phyloP scores from a whole-genome alignment of 768 basidiomycete genomes.

The Kwoniella heveanensis region DNA sequence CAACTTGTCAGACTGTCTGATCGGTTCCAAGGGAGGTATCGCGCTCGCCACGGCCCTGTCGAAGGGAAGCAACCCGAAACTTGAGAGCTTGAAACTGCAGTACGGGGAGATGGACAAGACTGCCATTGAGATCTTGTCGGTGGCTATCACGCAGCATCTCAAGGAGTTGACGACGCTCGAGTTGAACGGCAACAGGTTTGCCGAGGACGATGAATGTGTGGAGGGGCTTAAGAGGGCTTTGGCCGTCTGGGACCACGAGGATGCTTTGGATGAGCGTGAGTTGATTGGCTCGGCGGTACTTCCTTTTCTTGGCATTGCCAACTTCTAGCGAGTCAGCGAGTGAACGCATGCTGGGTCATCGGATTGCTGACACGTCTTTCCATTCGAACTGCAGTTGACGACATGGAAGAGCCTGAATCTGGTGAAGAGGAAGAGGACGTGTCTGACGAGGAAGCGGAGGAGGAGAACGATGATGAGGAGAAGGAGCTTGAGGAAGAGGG shows the following conservation, averaged over 20 bases:
- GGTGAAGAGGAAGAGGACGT: conserved; percentile 62
- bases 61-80: conserved; percentile 70
- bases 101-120: conserved; percentile 83
- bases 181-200: conserved; percentile 72
- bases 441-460: conserved; percentile 48
- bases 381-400: conserved; percentile 59
- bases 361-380: conserved; percentile 1
- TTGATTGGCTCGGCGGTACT: too few relatives aligned
- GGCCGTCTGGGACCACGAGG: conserved; percentile 64
- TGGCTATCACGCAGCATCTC: conserved; percentile 67
- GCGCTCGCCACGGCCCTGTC: conserved; percentile 66
- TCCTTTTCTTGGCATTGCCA: too few relatives aligned
- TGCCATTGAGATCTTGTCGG: conserved; percentile 69
- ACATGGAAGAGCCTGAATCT: conserved; percentile 67
- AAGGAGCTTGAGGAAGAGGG: conserved; percentile 43
- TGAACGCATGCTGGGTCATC: too few relatives aligned
- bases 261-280: conserved; percentile 71
- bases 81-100: conserved; percentile 78
- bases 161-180: conserved; percentile 69
- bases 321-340: too few relatives aligned
- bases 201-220: conserved; percentile 60
- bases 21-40: conserved; percentile 78
- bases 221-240: conserved; percentile 58
- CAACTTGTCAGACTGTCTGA: conserved; percentile 88
- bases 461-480: conserved; percentile 60